Evolutionary conservation across 2,329 filamentous ascomycete genomes (phyloP).

Genomic region (Calycina herbarum): DNA sequence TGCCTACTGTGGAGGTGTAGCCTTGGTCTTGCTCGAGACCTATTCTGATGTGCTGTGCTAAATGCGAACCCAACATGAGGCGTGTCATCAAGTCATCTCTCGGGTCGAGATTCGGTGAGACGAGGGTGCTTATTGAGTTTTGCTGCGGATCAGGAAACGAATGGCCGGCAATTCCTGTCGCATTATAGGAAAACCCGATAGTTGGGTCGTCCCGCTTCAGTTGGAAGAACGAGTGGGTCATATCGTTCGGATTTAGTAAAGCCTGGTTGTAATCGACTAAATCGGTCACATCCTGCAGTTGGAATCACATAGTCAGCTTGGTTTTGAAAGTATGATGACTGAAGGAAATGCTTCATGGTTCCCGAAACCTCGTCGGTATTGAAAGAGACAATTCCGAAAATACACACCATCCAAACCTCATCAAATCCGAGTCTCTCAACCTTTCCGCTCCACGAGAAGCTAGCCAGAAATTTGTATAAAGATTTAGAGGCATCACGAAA

Average conservation of each 20-base stretch:
- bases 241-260: conserved; percentile 65
- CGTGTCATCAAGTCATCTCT: conserved; percentile 42
- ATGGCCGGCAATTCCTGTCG: conserved; percentile 64
- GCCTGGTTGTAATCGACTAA: conserved; percentile 79
- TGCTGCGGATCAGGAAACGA: conserved; percentile 21
- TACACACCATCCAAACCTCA: conserved; percentile 59
- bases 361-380: neutral
- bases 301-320: neutral
- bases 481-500: conserved; percentile 86
- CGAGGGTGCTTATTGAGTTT: conserved; percentile 42
- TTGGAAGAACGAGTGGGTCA: conserved; percentile 75
- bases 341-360: neutral
- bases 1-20: conserved; percentile 84
- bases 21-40: conserved; percentile 74
- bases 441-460: conserved; percentile 74
- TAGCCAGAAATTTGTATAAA: conserved; percentile 70
- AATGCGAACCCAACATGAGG: conserved; percentile 75
- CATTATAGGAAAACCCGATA: conserved; percentile 77
- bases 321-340: neutral
- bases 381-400: neutral
- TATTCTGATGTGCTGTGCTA: conserved; percentile 72
- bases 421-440: conserved; percentile 87
- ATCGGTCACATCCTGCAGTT: conserved; percentile 66
- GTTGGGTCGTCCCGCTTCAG: conserved; percentile 73
- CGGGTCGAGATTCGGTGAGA: conserved; percentile 13